A percentile compares a stretch with the other conserved stretches of the same genome.
phyloP scores from a whole-genome alignment of 2,329 filamentous ascomycete species.

The Fusarium sp. region DNA sequence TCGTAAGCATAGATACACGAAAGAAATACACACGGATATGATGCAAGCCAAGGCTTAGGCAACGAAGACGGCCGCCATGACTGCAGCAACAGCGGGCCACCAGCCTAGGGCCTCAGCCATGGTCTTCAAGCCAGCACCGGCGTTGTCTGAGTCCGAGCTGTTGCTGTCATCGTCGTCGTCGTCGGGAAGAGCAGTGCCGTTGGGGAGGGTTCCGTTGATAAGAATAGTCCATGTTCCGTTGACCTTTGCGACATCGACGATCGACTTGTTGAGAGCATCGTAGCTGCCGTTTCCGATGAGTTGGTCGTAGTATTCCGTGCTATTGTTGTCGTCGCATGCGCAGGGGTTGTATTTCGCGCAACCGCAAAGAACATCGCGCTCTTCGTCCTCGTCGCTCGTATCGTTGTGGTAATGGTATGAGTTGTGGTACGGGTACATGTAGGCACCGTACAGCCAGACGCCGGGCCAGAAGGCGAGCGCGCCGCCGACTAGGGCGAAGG shows the following conservation, averaged over 20 bases:
- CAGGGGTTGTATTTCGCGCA: conserved; percentile 68
- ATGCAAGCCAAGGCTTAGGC: conserved; percentile 51
- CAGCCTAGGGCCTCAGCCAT: conserved; percentile 61
- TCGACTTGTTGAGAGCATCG: conserved; percentile 69
- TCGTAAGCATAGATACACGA: conserved; percentile 32
- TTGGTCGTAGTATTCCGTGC: conserved; percentile 71
- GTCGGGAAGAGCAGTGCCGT: conserved; percentile 72
- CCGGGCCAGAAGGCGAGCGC: conserved; percentile 74
- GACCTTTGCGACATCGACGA: conserved; percentile 72
- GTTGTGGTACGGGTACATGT: conserved; percentile 68
- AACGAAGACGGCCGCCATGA: conserved; percentile 62
- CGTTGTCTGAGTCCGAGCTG: conserved; percentile 20
- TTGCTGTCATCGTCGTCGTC: conserved; percentile 44
- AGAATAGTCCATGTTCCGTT: conserved; percentile 77
- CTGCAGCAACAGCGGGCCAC: conserved; percentile 65
- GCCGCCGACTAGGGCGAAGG: conserved; percentile 66
- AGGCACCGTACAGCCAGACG: conserved; percentile 75
- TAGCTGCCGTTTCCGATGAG: conserved; percentile 78
- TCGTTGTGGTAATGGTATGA: conserved; percentile 65
- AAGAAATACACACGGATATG: conserved; percentile 17
- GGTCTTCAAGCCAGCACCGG: conserved; percentile 52
- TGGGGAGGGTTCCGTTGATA: conserved; percentile 83
- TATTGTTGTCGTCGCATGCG: conserved; percentile 78
- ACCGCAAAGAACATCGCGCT: conserved; percentile 61
- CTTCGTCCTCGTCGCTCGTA: conserved; percentile 60